Conservation (phyloP, 768 basidiomycete species). For the Mycena galopus region DNA sequence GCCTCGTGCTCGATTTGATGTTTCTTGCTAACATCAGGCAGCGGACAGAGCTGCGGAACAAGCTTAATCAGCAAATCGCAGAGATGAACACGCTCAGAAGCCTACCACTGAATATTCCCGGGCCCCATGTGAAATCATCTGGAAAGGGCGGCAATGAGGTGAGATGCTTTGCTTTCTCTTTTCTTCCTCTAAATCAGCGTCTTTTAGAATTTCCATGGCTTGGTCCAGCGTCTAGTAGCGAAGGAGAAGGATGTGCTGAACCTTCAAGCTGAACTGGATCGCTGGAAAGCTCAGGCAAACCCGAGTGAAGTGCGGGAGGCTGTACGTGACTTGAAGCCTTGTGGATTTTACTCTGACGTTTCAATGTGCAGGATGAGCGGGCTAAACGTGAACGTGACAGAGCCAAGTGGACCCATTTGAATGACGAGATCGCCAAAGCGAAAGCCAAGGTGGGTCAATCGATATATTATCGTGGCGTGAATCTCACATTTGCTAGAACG, state of each 20-base stretch:
- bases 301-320: constrained; percentile 65
- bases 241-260: constrained; percentile 89
- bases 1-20: constrained; percentile 4
- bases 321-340: constrained; percentile 53
- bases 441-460: constrained; percentile 71
- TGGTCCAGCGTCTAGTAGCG: constrained; percentile 84
- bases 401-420: constrained; percentile 77
- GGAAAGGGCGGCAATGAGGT: constrained; percentile 73
- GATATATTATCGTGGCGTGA: constrained; percentile 42
- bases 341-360: background rate
- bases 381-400: constrained; percentile 83
- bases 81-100: constrained; percentile 77
- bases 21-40: constrained; percentile 40
- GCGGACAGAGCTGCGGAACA: constrained; percentile 64
- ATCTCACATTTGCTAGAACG: constrained; percentile 57
- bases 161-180: constrained; percentile 31
- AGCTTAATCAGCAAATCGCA: constrained; percentile 71
- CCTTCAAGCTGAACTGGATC: constrained; percentile 79
- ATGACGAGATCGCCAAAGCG: constrained; percentile 79
- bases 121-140: constrained; percentile 52
- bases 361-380: constrained; percentile 61
- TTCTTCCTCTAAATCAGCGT: background rate
- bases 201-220: constrained; percentile 73
- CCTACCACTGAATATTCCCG: constrained; percentile 54
- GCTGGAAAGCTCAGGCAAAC: constrained; percentile 55